phyloP scores from a whole-genome alignment of 257 asterid genomes.

The Sherardia arvensis region DNA sequence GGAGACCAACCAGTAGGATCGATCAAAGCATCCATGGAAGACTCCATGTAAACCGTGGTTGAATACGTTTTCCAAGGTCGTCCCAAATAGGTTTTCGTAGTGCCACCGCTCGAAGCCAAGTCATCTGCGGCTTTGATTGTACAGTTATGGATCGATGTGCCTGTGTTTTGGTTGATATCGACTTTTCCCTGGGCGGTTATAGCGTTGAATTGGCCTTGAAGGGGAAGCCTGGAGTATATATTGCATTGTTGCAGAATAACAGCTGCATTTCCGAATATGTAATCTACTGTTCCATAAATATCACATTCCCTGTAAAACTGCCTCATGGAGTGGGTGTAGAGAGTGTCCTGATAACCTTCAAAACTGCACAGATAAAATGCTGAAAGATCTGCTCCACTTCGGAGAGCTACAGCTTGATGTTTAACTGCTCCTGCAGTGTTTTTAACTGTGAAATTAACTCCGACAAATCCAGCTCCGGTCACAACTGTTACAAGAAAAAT shows the following conservation, averaged over 20 bases:
- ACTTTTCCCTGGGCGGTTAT: slow-evolving; percentile 26
- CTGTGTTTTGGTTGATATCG: slow-evolving; percentile 24
- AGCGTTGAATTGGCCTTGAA: slow-evolving; percentile 20
- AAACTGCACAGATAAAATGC: slow-evolving; percentile 23
- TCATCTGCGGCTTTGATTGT: slow-evolving; percentile 17
- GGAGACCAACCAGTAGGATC: slow-evolving; percentile 19
- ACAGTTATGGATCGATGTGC: slow-evolving; percentile 9
- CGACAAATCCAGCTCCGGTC: background rate
- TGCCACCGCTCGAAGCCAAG: slow-evolving; percentile 12
- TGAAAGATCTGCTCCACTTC: slow-evolving; percentile 26
- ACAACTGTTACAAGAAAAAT: background rate
- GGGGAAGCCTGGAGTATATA: slow-evolving; percentile 18
- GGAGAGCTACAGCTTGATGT: slow-evolving; percentile 25
- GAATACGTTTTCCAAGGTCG: slow-evolving; percentile 30
- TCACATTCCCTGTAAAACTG: slow-evolving; percentile 12
- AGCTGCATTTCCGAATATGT: slow-evolving; percentile 29
- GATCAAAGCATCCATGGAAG: slow-evolving; percentile 23
- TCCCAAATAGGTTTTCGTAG: slow-evolving; percentile 19
- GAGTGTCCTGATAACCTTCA: slow-evolving; percentile 10
- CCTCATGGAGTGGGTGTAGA: slow-evolving; percentile 1
- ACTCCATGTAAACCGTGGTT: slow-evolving; percentile 21
- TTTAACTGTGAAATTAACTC: background rate
- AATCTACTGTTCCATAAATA: slow-evolving; percentile 28
- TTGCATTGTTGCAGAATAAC: slow-evolving; percentile 25
- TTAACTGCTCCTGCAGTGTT: slow-evolving; percentile 17